A percentile compares a stretch with the other conserved stretches of the same genome.
Evolutionary conservation across 768 basidiomycete genomes (phyloP).

Genomic region (Steccherinum ochraceum): DNA sequence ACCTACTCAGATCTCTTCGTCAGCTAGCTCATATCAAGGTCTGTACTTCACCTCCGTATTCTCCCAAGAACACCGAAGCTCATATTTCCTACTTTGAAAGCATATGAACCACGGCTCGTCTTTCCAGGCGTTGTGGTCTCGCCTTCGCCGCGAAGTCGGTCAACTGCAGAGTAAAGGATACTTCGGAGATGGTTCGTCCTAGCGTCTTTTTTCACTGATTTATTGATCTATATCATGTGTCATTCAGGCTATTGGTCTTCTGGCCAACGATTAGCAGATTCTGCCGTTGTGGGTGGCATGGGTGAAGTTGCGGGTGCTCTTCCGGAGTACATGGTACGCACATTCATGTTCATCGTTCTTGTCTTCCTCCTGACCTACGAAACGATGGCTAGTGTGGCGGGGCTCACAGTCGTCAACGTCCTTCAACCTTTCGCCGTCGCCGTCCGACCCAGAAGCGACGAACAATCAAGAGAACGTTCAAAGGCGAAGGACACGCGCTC

Average conservation of each 20-base stretch:
- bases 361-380: neutral
- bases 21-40: constrained; percentile 85
- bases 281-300: constrained; percentile 45
- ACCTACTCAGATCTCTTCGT: neutral
- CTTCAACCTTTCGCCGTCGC: constrained; percentile 40
- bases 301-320: no score
- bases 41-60: no score
- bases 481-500: constrained; percentile 48
- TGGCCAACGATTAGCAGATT: constrained; percentile 65
- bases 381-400: constrained; percentile 76
- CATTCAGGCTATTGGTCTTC: constrained; percentile 86
- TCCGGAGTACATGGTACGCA: constrained; percentile 69
- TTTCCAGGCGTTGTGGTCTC: constrained; percentile 72
- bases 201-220: no score
- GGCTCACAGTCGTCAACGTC: constrained; percentile 58
- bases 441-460: constrained; percentile 59
- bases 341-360: no score
- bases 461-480: constrained; percentile 60
- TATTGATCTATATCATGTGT: no score
- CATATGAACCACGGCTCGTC: constrained; percentile 76
- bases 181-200: constrained; percentile 84
- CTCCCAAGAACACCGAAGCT: no score
- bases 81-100: no score
- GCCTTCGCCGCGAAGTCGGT: constrained; percentile 58
- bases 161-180: constrained; percentile 70